Base-by-base conservation (phyloP, 768 basidiomycete species). In the Jaapia argillacea region DNA sequence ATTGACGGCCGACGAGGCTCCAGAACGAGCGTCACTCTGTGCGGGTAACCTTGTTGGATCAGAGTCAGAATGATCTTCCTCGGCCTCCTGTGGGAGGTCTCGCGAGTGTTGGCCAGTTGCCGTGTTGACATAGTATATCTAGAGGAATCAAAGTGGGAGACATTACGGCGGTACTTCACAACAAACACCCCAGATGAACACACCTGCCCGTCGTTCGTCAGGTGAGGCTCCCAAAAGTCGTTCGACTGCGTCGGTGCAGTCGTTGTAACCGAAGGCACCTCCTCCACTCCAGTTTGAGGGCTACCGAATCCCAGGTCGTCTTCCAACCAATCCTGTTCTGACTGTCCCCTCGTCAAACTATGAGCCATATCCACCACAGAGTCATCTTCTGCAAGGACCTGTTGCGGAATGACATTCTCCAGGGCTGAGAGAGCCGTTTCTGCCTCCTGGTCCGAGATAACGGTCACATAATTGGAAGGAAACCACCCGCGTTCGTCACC, bases 81-180 rank as follows among this genome's bases (percentile, higher is more conserved):
- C 81, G 7, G 70, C 64, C 56, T 87, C 85, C 38, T 69, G 67
- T 20, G 92, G 92, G n/a, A 94, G 64, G 52, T 96, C 88, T 51
- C 81, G 75, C 22, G 90, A 81, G 33, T 77, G 78, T 58, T 88
- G 75, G 24, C 86, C 86, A 4, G 86, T 89, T 51, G 85, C 75
- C 2, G 88, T 89, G 56, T 98, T 99, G 49, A 89, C 75, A 64
- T 97, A 99, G 69, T 81, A 93, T 58, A 99, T 91, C 92, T 96
- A 24, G n/a, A 16, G 31, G 24, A 24, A 6, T 24, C 44, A 43
- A 18, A 33, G 26, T 28, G 23, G 25, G 26, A 27, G 25, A 21
- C 52, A 41, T n/a, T 31, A 41, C 38, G 37, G 10, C 37, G 41
- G 39, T 41, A 22, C 33, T 12, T 31, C 14, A 39, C 36, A 24